phyloP scores from a whole-genome alignment of 371 early-diverging fungal genomes.

The Mortierella polycephala region DNA sequence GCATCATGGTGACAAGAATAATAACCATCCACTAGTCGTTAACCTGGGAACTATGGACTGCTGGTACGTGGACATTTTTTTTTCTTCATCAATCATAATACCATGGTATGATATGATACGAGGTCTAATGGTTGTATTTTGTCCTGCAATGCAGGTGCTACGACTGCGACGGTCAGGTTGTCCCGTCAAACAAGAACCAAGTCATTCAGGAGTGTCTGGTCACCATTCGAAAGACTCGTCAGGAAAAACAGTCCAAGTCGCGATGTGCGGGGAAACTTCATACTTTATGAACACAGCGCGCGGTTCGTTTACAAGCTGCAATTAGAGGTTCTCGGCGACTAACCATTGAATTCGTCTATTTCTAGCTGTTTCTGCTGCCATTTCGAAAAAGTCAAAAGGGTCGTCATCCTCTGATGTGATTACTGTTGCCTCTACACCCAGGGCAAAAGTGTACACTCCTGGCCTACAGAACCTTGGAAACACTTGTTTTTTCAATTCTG shows the following conservation, averaged over 20 bases:
- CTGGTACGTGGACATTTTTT: constrained; percentile 33
- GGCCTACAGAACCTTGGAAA: constrained; percentile 90
- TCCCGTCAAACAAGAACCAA: constrained; percentile 42
- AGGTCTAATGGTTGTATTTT: background rate
- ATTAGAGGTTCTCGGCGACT: background rate
- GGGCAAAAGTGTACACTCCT: constrained; percentile 58
- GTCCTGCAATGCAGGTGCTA: constrained; percentile 38
- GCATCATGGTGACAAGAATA: constrained; percentile 27
- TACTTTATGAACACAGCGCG: background rate
- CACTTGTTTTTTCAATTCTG: constrained; percentile 92
- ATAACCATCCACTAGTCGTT: constrained; percentile 43
- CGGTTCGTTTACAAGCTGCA: background rate
- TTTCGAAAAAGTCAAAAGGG: constrained; percentile 35
- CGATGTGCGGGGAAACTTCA: constrained; percentile 8
- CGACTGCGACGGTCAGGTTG: constrained; percentile 32
- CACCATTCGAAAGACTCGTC: constrained; percentile 15
- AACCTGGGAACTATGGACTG: constrained; percentile 34
- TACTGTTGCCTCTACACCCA: constrained; percentile 9
- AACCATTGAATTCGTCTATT: background rate
- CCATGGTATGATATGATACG: background rate
- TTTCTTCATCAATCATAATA: constrained; percentile 1
- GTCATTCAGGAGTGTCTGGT: constrained; percentile 34
- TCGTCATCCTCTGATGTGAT: background rate
- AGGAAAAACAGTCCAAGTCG: constrained; percentile 28
- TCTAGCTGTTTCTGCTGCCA: constrained; percentile 12